phyloP scores from a whole-genome alignment of 2,329 filamentous ascomycete species.

The Capronia coronata region DNA sequence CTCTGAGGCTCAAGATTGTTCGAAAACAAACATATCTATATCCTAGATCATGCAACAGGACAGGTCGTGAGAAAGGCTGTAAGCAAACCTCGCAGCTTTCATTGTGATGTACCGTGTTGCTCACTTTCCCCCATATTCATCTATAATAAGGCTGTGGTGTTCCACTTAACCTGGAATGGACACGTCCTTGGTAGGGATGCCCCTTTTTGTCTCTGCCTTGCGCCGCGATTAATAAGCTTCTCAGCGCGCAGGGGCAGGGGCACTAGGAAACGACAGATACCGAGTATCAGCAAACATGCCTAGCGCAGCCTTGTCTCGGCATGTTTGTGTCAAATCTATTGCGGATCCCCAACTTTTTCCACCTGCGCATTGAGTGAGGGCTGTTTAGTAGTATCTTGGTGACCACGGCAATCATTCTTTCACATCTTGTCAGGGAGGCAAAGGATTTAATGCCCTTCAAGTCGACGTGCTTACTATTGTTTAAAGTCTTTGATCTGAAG shows the following conservation, averaged over 20 bases:
- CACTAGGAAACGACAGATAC: too few relatives aligned
- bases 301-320: constrained; percentile 13
- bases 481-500: not conserved
- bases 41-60: too few relatives aligned
- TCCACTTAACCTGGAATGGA: too few relatives aligned
- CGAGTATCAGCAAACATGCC: constrained; percentile 8
- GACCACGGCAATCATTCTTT: not conserved
- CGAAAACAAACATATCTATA: too few relatives aligned
- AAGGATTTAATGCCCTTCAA: too few relatives aligned
- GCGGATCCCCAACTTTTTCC: not conserved
- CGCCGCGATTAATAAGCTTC: not conserved
- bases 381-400: not conserved
- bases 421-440: too few relatives aligned
- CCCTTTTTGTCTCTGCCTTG: constrained; percentile 8
- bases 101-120: too few relatives aligned
- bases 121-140: too few relatives aligned
- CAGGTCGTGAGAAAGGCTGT: too few relatives aligned
- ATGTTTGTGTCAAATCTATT: constrained; percentile 3
- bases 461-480: not conserved
- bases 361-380: not conserved
- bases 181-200: not conserved
- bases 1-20: too few relatives aligned
- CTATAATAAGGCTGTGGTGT: too few relatives aligned
- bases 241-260: not conserved
- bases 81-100: too few relatives aligned